Base-by-base conservation (phyloP, 2,329 filamentous ascomycete species). In the Sclerotinia minor region DNA sequence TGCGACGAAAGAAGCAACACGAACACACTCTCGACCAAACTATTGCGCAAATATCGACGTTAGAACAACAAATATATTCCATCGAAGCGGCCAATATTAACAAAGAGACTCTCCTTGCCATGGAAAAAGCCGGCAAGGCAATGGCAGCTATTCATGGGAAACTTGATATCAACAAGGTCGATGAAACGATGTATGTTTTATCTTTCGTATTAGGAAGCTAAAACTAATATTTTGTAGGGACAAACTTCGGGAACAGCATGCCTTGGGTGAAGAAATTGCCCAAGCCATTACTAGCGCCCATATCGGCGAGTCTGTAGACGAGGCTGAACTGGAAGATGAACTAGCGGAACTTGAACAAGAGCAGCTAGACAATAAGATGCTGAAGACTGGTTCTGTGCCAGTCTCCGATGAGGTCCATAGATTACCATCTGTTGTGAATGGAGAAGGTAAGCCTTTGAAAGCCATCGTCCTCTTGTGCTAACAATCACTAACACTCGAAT, bases 71-170 rank as follows among this genome's bases (percentile, higher is more conserved):
- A 79, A 96, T 98, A 77, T 95, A 95, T 79, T 90, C 92, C 69
- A 98, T 99, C 82, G 95, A 99, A 81, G 92, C 94, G 59, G 95
- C 95, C 70, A 99, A 98, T 79, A 97, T 99, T 83, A 99, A 99
- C 84, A 89, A 94, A 81, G 94, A 97, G 83, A 99, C 95, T 17
- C 84, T 98, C 72, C 87, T 90, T 73, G 94, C 94, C 9, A 97
- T 99, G 93, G 90, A 96, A 86, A 89, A 89, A 77, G 94, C 95
- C 15, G 89, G 92, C 72, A 83, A 88, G 70, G 95, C 94, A 47
- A 98, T 99, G 94, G 90, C 94, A 82, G 83, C 89, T 72, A 99
- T 99, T 75, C 93, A 98, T 78, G 90, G 89, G 75, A 91, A 91
- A 72, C 87, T 98, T 72, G 97, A 92, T 60, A 91, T 95, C 71